phyloP scores from a whole-genome alignment of 805 yeast species.

The Candida montana region DNA sequence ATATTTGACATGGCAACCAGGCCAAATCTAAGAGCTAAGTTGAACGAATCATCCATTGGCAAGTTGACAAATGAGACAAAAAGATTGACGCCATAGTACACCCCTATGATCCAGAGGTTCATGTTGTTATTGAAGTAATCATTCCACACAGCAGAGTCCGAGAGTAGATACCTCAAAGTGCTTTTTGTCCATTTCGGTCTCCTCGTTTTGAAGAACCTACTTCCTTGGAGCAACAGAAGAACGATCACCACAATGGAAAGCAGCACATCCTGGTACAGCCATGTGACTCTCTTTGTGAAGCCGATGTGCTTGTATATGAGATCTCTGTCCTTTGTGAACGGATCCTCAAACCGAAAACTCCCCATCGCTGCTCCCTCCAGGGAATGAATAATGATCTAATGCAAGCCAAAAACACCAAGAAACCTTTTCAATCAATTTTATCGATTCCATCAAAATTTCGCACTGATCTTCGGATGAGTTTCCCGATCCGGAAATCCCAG shows the following conservation, averaged over 20 bases:
- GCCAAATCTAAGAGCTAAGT: slow-evolving; percentile 22
- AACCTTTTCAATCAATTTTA: background rate
- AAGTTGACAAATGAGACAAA: slow-evolving; percentile 13
- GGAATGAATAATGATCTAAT: too few species aligned
- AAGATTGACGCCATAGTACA: slow-evolving; percentile 14
- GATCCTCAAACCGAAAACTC: slow-evolving; percentile 19
- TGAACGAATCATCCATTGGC: slow-evolving; percentile 22
- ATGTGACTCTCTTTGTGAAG: slow-evolving; percentile 17
- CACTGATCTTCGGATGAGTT: too few species aligned
- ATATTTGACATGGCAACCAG: slow-evolving; percentile 23
- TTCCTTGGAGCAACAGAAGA: background rate
- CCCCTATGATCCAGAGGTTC: slow-evolving; percentile 10
- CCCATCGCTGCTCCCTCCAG: slow-evolving; percentile 1
- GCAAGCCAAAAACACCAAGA: too few species aligned
- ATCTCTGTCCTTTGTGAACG: slow-evolving; percentile 18
- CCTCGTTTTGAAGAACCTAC: background rate
- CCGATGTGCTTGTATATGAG: slow-evolving; percentile 19
- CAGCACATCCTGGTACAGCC: slow-evolving; percentile 20
- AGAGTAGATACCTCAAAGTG: background rate
- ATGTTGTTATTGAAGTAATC: slow-evolving; percentile 14
- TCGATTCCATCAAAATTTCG: slow-evolving; percentile 1
- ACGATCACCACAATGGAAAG: slow-evolving; percentile 2
- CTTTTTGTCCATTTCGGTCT: background rate
- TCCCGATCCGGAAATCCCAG: background rate
- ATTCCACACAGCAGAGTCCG: slow-evolving; percentile 10